phyloP scores from a whole-genome alignment of 345 rosid species.

The Triadica sebifera region DNA sequence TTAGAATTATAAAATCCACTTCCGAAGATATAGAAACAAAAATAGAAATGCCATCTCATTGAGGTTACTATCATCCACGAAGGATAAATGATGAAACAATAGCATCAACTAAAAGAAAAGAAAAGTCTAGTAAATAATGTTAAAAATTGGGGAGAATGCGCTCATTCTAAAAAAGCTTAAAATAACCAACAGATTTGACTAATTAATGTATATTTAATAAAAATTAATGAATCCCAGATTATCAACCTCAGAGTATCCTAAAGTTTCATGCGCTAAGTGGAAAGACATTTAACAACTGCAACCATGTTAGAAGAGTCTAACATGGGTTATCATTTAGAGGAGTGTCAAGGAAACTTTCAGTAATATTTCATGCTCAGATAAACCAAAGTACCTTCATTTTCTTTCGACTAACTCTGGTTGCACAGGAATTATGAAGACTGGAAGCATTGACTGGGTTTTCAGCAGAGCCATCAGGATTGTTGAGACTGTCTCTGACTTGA shows the following conservation, averaged over 20 bases:
- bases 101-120: background rate
- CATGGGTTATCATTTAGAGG: background rate
- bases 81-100: background rate
- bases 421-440: conserved; percentile 34
- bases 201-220: background rate
- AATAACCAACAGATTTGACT: background rate
- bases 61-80: background rate
- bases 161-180: too few relatives aligned
- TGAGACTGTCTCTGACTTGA: conserved; percentile 32
- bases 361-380: background rate
- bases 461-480: conserved; percentile 17
- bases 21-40: background rate
- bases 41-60: background rate
- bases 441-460: conserved; percentile 38
- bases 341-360: background rate
- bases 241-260: background rate
- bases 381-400: conserved; percentile 52
- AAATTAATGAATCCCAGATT: background rate
- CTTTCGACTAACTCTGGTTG: conserved; percentile 53
- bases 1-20: background rate
- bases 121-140: background rate
- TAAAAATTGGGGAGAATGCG: background rate
- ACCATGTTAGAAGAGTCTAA: background rate
- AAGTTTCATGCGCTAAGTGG: background rate
- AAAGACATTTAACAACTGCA: background rate